A percentile compares a stretch with the other conserved stretches of the same genome.
These are phyloP conservation scores for Anisogramma anomala DNA, from an alignment of 2,329 filamentous ascomycete genomes.

Conservation along the genomic window DNA sequence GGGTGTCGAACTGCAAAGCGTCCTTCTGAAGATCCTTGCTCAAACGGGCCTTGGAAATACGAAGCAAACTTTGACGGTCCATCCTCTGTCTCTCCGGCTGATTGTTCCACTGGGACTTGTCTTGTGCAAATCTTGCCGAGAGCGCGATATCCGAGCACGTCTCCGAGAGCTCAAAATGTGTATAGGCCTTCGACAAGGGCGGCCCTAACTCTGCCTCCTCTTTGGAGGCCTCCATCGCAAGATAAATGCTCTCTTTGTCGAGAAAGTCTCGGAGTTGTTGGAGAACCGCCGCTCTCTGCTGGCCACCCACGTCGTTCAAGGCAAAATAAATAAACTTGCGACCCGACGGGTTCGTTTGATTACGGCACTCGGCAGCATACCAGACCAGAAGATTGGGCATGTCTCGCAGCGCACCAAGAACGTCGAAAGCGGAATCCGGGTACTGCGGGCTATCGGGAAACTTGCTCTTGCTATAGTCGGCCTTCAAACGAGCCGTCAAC, in stretches of 20 bases:
- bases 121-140: too few species aligned
- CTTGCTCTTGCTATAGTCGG: constrained; percentile 7
- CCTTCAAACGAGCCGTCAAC: constrained; percentile 3
- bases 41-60: constrained; percentile 19
- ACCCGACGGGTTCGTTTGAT: constrained; percentile 15
- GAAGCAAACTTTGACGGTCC: constrained; percentile 20
- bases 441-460: constrained; percentile 8
- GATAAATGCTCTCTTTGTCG: constrained; percentile 7
- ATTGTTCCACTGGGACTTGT: not conserved
- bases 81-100: constrained; percentile 1
- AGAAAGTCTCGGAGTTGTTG: constrained; percentile 10
- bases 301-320: constrained; percentile 14
- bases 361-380: constrained; percentile 20
- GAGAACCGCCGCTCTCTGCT: constrained; percentile 16
- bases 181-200: constrained; percentile 9
- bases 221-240: constrained; percentile 9
- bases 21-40: constrained; percentile 15
- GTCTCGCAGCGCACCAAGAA: constrained; percentile 17
- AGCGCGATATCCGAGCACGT: not conserved
- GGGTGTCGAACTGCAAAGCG: constrained; percentile 15
- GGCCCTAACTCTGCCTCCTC: not conserved
- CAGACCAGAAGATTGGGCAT: constrained; percentile 19
- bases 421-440: constrained; percentile 14
- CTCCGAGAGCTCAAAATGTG: constrained; percentile 1
- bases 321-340: constrained; percentile 14